Conservation (phyloP, 768 basidiomycete genomes). For the Tricholoma furcatifolium region DNA sequence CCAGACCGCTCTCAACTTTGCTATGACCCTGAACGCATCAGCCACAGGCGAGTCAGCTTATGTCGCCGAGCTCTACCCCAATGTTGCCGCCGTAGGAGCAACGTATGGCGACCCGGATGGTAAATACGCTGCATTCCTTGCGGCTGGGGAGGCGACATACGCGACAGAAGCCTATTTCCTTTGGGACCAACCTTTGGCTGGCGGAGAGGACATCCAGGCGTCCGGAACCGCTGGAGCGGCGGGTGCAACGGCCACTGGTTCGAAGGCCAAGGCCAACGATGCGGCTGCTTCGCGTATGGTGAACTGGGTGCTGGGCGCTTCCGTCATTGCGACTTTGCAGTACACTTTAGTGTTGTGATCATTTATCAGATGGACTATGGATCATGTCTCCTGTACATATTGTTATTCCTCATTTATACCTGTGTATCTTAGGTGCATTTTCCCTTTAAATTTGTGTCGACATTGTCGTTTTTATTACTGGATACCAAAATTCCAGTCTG, state of each 20-base stretch:
- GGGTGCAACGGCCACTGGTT: not conserved
- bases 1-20: conserved; percentile 56
- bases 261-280: not conserved
- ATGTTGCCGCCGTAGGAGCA: conserved; percentile 54
- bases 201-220: conserved; percentile 16
- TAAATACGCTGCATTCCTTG: conserved; percentile 51
- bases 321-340: not conserved
- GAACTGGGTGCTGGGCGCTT: not conserved
- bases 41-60: conserved; percentile 31
- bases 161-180: conserved; percentile 46
- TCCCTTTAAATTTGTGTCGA: too few relatives aligned
- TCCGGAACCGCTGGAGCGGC: not conserved
- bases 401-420: too few relatives aligned
- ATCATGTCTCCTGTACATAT: too few relatives aligned
- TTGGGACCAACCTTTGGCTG: conserved; percentile 54
- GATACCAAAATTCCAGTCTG: too few relatives aligned
- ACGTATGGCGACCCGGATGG: conserved; percentile 62
- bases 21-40: conserved; percentile 29
- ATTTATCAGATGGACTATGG: too few relatives aligned
- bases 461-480: too few relatives aligned
- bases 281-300: not conserved
- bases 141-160: conserved; percentile 35
- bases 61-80: conserved; percentile 51
- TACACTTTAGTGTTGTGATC: not conserved
- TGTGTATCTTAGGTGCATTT: too few relatives aligned